Evolutionary conservation across 192 early-diverging fungal genomes (phyloP).

Genomic region (Coemansia sp.): DNA sequence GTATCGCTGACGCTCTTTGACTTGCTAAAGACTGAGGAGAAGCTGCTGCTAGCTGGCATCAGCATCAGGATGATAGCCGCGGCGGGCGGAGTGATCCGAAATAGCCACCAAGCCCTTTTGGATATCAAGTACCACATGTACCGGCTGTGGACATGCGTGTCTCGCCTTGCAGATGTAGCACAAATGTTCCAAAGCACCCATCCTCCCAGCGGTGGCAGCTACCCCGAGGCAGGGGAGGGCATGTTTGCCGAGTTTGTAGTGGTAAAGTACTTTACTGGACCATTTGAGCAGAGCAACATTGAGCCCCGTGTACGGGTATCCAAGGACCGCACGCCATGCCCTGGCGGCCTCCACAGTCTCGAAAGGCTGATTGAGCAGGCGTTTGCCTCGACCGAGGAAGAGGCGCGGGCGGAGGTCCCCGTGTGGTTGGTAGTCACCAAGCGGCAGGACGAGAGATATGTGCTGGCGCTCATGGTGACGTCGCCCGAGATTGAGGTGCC

Average conservation of each 20-base stretch:
- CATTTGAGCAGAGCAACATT: conserved; percentile 23
- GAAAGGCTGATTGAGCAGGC: conserved; percentile 30
- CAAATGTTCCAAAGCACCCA: conserved; percentile 1
- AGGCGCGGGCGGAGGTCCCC: conserved; percentile 26
- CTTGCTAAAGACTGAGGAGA: conserved; percentile 42
- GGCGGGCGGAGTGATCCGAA: conserved; percentile 35
- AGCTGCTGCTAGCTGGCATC: conserved; percentile 39
- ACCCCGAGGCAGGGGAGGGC: not conserved
- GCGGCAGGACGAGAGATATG: conserved; percentile 23
- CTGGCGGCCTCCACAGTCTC: not conserved
- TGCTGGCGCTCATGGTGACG: conserved; percentile 32
- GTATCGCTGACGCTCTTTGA: conserved; percentile 37
- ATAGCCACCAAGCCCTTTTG: not conserved
- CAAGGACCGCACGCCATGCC: conserved; percentile 24
- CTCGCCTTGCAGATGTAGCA: conserved; percentile 8
- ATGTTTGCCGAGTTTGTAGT: conserved; percentile 47
- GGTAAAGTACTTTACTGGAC: conserved; percentile 22
- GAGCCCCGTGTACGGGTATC: conserved; percentile 39
- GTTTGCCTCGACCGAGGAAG: conserved; percentile 27
- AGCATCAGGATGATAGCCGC: conserved; percentile 43
- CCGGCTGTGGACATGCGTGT: conserved; percentile 49
- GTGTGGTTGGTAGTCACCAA: conserved; percentile 29
- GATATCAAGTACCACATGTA: conserved; percentile 49
- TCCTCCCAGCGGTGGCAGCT: not conserved
- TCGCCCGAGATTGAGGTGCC: conserved; percentile 12